Percentiles rank a stretch among this genome's conserved stretches.
These are phyloP conservation scores for Fusarium buharicum DNA, from an alignment of 2,329 filamentous ascomycete genomes.

Conservation along the genomic window DNA sequence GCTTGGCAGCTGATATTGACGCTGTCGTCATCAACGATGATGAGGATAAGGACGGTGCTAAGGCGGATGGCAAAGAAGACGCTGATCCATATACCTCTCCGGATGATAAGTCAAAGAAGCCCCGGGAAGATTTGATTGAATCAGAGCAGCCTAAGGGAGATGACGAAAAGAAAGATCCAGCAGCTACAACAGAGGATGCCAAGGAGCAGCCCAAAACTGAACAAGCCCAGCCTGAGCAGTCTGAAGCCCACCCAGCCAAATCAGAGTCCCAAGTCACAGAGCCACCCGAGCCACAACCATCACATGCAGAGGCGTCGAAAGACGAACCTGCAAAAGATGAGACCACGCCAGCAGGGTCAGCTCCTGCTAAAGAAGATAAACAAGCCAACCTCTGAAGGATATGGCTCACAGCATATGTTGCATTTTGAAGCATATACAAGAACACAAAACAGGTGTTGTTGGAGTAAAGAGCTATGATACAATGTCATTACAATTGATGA, in stretches of 20 bases:
- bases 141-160: slow-evolving; percentile 3
- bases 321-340: not conserved
- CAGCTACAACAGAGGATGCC: not conserved
- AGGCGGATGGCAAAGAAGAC: not conserved
- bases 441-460: not conserved
- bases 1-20: slow-evolving; percentile 52
- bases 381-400: not conserved
- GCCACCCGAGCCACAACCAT: not conserved
- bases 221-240: slow-evolving; percentile 2
- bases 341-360: not conserved
- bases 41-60: slow-evolving; percentile 20
- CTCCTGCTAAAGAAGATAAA: slow-evolving; percentile 6
- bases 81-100: not conserved
- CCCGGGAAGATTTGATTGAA: not conserved
- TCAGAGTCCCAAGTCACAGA: slow-evolving; percentile 8
- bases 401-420: not conserved
- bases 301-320: not conserved
- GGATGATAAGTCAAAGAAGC: not conserved
- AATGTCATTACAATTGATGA: slow-evolving; percentile 16
- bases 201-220: slow-evolving; percentile 14
- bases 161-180: not conserved
- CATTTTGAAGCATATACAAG: not conserved
- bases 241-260: slow-evolving; percentile 3
- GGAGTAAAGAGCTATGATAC: slow-evolving; percentile 8
- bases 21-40: slow-evolving; percentile 48